Conservation (phyloP, 352 stramenopile genomes). For the Phytopythium vexans region DNA sequence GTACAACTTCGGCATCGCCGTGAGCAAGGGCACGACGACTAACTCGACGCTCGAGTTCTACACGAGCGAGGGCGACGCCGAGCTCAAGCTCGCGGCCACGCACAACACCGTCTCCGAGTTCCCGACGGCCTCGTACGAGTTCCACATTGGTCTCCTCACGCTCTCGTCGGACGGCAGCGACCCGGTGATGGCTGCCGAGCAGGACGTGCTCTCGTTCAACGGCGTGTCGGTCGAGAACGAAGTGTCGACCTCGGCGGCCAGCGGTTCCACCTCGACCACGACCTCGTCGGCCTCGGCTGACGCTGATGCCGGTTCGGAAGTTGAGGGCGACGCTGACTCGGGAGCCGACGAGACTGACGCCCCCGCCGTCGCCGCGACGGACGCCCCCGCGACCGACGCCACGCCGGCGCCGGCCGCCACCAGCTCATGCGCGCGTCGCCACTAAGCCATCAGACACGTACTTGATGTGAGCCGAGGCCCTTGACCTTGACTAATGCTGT, state of each 20-base stretch:
- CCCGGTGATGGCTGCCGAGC: slow-evolving; percentile 28
- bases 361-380: background rate
- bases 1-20: slow-evolving; percentile 65
- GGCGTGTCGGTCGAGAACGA: slow-evolving; percentile 33
- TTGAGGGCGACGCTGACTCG: background rate
- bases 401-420: background rate
- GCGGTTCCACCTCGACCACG: background rate
- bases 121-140: slow-evolving; percentile 23
- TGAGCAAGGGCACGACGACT: slow-evolving; percentile 17
- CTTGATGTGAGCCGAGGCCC: too few relatives aligned
- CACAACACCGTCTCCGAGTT: slow-evolving; percentile 21
- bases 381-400: background rate
- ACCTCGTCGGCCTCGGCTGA: background rate
- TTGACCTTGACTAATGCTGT: too few relatives aligned
- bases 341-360: background rate
- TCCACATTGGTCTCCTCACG: slow-evolving; percentile 45
- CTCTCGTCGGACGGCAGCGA: slow-evolving; percentile 33
- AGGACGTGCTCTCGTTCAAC: slow-evolving; percentile 42
- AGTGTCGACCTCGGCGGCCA: slow-evolving; percentile 10
- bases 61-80: slow-evolving; percentile 35
- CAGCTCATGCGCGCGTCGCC: background rate
- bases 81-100: slow-evolving; percentile 32
- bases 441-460: background rate
- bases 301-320: background rate
- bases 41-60: slow-evolving; percentile 42